Evolutionary conservation across 345 rosid species (phyloP).

Genomic region (Adansonia digitata): DNA sequence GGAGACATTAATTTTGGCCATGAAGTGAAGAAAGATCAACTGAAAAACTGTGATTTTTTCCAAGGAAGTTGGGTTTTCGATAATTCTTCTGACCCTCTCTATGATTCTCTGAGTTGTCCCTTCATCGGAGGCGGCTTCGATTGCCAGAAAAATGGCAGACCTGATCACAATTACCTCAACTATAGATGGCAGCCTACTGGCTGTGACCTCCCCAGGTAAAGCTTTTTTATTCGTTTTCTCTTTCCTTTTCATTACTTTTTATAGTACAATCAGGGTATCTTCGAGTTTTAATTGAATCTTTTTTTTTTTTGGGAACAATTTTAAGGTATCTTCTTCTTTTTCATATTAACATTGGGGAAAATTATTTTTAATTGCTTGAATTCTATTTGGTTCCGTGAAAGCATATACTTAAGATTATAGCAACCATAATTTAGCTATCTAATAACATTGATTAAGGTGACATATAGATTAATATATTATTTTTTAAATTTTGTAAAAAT

Average conservation of each 20-base stretch:
- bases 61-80: conserved; percentile 15
- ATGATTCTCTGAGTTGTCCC: conserved; percentile 30
- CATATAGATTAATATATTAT: too few species aligned
- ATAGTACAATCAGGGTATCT: neutral
- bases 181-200: conserved; percentile 49
- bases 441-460: too few species aligned
- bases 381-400: neutral
- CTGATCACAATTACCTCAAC: conserved; percentile 36
- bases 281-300: neutral
- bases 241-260: neutral
- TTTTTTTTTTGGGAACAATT: neutral
- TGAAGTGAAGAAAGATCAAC: neutral
- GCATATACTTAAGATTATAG: neutral
- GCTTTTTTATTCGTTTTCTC: neutral
- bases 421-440: neutral
- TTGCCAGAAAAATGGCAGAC: conserved; percentile 42
- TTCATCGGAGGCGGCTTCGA: conserved; percentile 41
- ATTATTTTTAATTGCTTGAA: neutral
- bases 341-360: neutral
- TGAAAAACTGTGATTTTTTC: neutral
- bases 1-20: neutral
- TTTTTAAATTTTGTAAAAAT: too few species aligned
- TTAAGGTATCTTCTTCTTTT: too few species aligned
- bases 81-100: neutral
- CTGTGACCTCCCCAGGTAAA: conserved; percentile 44